Conservation (phyloP, 2,329 filamentous ascomycete genomes). For the Xylaria sp. region DNA sequence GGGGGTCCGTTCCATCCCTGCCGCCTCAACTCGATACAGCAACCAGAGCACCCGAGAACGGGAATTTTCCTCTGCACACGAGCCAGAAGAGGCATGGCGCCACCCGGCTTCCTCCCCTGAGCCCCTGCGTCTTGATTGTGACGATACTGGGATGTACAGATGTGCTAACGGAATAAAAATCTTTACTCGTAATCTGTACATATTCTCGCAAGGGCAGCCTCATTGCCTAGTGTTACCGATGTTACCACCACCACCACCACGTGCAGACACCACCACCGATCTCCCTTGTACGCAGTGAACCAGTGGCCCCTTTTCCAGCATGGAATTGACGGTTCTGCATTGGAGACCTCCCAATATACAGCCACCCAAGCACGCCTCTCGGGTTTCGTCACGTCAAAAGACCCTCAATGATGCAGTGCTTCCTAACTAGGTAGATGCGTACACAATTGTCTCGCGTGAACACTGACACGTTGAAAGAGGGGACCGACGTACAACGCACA, state of each 20-base stretch:
- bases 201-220: not conserved
- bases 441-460: no score
- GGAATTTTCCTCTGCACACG: slow-evolving; percentile 4
- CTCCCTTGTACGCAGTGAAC: not conserved
- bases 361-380: not conserved
- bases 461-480: not conserved
- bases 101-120: not conserved
- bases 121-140: slow-evolving; percentile 6
- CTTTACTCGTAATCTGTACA: not conserved
- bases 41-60: slow-evolving; percentile 14
- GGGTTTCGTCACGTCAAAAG: not conserved
- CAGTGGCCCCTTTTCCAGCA: not conserved
- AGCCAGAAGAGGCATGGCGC: not conserved
- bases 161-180: not conserved
- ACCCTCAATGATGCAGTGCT: not conserved
- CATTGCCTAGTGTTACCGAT: no score
- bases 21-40: not conserved
- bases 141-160: slow-evolving; percentile 14
- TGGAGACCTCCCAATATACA: not conserved
- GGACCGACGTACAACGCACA: not conserved
- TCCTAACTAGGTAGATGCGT: no score
- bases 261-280: not conserved
- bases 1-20: slow-evolving; percentile 27
- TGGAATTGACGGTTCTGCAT: not conserved
- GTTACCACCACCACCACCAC: not conserved